Conservation (phyloP, 2,329 filamentous ascomycete species). For the Bipolaris victoriae region DNA sequence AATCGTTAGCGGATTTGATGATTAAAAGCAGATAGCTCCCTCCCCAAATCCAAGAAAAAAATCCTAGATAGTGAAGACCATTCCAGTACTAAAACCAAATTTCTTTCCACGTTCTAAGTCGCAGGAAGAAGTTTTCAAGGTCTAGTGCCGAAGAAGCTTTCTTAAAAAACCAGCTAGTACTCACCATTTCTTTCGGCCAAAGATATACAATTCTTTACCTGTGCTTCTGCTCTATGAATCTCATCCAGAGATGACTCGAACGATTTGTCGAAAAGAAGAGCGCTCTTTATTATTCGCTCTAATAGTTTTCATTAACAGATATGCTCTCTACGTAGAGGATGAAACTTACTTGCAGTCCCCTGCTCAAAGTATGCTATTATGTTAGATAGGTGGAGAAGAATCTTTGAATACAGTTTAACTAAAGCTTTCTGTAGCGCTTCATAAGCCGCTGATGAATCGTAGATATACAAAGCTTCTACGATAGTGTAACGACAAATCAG, state of each 20-base stretch:
- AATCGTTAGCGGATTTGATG: background rate
- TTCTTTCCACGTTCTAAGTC: too few relatives aligned
- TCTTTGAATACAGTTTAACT: background rate
- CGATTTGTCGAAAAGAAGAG: background rate
- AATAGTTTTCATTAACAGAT: background rate
- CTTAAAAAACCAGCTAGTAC: background rate
- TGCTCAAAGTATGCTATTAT: background rate
- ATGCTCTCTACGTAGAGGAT: background rate
- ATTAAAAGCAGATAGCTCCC: background rate
- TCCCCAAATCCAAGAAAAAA: too few relatives aligned
- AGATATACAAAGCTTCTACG: constrained; percentile 12
- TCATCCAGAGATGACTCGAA: background rate
- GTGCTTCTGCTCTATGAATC: background rate
- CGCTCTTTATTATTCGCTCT: background rate
- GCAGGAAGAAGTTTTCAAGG: too few relatives aligned
- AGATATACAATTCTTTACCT: background rate
- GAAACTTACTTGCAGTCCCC: background rate
- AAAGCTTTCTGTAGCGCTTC: background rate
- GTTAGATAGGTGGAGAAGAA: background rate
- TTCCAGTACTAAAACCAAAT: too few relatives aligned
- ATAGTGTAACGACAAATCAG: constrained; percentile 19
- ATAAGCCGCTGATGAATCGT: constrained; percentile 5
- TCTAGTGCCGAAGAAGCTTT: too few relatives aligned
- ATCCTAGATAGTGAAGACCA: too few relatives aligned
- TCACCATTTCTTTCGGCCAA: background rate